Percentiles rank a stretch among this genome's conserved stretches.
Conservation (phyloP, 2,329 filamentous ascomycete species). For the Fusarium fujikuroi region DNA sequence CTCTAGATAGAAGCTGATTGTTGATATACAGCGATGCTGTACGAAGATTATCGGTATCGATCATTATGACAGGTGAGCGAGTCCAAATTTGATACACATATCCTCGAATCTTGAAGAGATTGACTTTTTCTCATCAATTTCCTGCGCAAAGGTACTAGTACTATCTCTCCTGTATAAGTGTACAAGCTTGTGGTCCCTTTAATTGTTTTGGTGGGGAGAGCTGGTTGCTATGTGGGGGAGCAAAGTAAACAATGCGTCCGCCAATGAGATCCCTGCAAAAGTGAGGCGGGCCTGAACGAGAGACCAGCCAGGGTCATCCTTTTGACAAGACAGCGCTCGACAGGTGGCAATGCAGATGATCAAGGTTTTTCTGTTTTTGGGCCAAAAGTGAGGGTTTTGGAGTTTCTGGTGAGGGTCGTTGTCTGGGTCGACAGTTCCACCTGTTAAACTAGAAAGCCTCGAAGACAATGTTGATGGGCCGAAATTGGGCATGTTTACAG, state of each 20-base stretch:
- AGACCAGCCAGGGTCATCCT: slow-evolving; percentile 28
- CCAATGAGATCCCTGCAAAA: slow-evolving; percentile 42
- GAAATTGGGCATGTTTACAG: slow-evolving; percentile 22
- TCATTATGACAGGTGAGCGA: slow-evolving; percentile 53
- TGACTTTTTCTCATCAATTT: slow-evolving; percentile 23
- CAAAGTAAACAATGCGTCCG: slow-evolving; percentile 52
- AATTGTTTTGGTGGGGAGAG: slow-evolving; percentile 43
- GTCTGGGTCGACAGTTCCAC: slow-evolving; percentile 34
- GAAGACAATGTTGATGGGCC: slow-evolving; percentile 8
- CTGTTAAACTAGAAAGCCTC: slow-evolving; percentile 19
- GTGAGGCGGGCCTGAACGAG: slow-evolving; percentile 25
- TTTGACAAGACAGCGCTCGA: slow-evolving; percentile 39
- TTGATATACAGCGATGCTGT: slow-evolving; percentile 79
- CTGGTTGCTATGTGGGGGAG: slow-evolving; percentile 52
- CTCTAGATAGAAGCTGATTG: slow-evolving; percentile 74
- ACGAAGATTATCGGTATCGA: slow-evolving; percentile 69
- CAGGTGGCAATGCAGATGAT: slow-evolving; percentile 42
- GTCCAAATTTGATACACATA: slow-evolving; percentile 34
- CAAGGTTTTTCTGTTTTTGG: slow-evolving; percentile 14
- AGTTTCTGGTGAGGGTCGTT: slow-evolving; percentile 27
- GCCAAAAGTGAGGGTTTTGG: neutral
- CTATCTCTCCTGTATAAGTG: slow-evolving; percentile 27
- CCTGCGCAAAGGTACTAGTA: slow-evolving; percentile 14
- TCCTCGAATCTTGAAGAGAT: slow-evolving; percentile 29
- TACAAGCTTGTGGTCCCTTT: slow-evolving; percentile 30